Conservation (phyloP, 768 basidiomycete genomes). For the Leccinum longicurvipes region DNA sequence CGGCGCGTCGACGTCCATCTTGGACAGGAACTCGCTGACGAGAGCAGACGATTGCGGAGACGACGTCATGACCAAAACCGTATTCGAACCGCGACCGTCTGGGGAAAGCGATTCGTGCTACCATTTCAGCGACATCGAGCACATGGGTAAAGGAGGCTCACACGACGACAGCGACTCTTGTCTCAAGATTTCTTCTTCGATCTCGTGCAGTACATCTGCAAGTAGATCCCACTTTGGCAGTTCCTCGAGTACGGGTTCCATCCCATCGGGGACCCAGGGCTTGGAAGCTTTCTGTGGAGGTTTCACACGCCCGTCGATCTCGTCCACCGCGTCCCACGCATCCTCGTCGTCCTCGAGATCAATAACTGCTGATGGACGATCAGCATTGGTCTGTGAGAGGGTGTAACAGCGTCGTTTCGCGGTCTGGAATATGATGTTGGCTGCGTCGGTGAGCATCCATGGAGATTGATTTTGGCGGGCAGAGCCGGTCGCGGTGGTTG, state of each 20-base stretch:
- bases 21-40: slow-evolving; percentile 74
- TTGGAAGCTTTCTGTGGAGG: slow-evolving; percentile 10
- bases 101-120: background rate
- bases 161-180: slow-evolving; percentile 42
- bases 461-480: slow-evolving; percentile 69
- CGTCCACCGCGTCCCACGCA: slow-evolving; percentile 71
- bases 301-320: slow-evolving; percentile 33
- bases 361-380: slow-evolving; percentile 27
- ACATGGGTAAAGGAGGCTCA: slow-evolving; percentile 2
- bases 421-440: slow-evolving; percentile 77
- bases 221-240: slow-evolving; percentile 91
- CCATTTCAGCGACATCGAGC: background rate
- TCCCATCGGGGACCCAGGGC: slow-evolving; percentile 68
- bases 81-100: slow-evolving; percentile 58
- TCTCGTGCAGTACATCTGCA: slow-evolving; percentile 82
- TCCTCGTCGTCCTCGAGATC: slow-evolving; percentile 63
- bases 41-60: slow-evolving; percentile 72
- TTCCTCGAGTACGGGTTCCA: slow-evolving; percentile 89
- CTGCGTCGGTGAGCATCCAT: slow-evolving; percentile 92
- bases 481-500: slow-evolving; percentile 46
- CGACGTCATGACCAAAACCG: slow-evolving; percentile 84
- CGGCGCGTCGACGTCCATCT: slow-evolving; percentile 53
- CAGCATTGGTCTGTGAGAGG: slow-evolving; percentile 34
- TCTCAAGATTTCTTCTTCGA: slow-evolving; percentile 79
- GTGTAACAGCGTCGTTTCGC: slow-evolving; percentile 83